Conservation (phyloP, 257 asterid species). For the Agastache rugosa region DNA sequence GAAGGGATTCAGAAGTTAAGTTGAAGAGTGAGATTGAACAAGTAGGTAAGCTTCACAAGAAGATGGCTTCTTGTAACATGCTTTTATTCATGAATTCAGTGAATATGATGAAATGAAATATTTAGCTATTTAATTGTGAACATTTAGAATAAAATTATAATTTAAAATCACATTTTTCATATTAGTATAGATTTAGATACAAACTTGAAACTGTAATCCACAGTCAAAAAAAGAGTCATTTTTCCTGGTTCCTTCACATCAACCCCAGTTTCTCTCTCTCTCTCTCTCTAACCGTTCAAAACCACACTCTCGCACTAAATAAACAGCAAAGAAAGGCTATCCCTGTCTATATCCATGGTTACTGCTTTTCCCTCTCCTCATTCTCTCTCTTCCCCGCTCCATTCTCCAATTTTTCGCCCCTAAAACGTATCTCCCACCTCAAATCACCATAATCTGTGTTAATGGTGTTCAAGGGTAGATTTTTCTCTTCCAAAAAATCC, state of each 20-base stretch:
- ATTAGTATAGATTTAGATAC: background rate
- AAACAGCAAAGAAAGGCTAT: background rate
- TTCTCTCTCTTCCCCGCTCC: constrained; percentile 17
- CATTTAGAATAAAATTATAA: no score
- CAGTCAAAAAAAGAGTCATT: constrained; percentile 36
- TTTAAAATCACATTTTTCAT: no score
- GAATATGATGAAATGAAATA: no score
- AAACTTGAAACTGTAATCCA: background rate
- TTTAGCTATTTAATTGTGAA: no score
- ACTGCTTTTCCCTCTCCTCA: constrained; percentile 24
- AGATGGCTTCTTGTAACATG: constrained; percentile 60
- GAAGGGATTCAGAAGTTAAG: constrained; percentile 59
- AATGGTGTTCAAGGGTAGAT: constrained; percentile 95
- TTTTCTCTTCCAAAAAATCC: constrained; percentile 89
- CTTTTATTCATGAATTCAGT: no score
- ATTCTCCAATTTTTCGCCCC: constrained; percentile 15
- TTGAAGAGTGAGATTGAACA: constrained; percentile 71
- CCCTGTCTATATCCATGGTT: constrained; percentile 32
- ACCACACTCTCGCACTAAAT: constrained; percentile 31
- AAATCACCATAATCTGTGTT: constrained; percentile 6
- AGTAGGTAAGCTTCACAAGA: constrained; percentile 66
- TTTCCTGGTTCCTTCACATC: constrained; percentile 36
- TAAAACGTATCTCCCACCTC: background rate
- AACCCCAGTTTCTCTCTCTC: constrained; percentile 6
- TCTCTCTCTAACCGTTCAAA: constrained; percentile 34